Percentiles rank a stretch among this genome's conserved stretches.
phyloP scores from a whole-genome alignment of 345 rosid genomes.

The Abelmoschus esculentus region DNA sequence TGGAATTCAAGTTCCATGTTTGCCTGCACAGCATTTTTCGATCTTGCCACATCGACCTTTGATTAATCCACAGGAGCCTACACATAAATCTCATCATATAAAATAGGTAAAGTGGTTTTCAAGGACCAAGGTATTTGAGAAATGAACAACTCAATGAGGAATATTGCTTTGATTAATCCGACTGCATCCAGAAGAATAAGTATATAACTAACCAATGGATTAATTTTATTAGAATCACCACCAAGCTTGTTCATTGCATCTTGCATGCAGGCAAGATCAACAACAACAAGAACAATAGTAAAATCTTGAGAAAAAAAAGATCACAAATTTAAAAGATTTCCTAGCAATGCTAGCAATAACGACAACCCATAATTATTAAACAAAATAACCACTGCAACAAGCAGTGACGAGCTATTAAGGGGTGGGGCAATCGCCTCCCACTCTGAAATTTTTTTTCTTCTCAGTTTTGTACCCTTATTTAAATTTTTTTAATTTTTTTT shows the following conservation, averaged over 20 bases:
- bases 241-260: conserved; percentile 76
- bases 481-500: too few species aligned
- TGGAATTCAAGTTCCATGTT: conserved; percentile 88
- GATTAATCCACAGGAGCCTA: conserved; percentile 98
- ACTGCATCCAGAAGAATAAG: background rate
- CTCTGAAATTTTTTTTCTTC: too few species aligned
- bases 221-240: conserved; percentile 59
- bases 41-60: conserved; percentile 86
- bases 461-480: too few species aligned
- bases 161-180: background rate
- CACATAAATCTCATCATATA: conserved; percentile 3
- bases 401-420: too few species aligned
- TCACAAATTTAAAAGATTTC: background rate
- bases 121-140: background rate
- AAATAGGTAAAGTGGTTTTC: background rate
- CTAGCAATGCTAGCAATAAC: background rate
- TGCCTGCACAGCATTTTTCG: conserved; percentile 89
- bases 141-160: background rate
- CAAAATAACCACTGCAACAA: background rate
- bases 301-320: conserved; percentile 37
- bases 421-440: too few species aligned
- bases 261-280: conserved; percentile 80
- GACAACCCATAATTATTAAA: background rate
- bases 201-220: conserved; percentile 44
- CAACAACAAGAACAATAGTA: conserved; percentile 82